A percentile compares a stretch with the other conserved stretches of the same genome.
phyloP scores from a whole-genome alignment of 768 basidiomycete genomes.

The Gymnopilus dilepis region DNA sequence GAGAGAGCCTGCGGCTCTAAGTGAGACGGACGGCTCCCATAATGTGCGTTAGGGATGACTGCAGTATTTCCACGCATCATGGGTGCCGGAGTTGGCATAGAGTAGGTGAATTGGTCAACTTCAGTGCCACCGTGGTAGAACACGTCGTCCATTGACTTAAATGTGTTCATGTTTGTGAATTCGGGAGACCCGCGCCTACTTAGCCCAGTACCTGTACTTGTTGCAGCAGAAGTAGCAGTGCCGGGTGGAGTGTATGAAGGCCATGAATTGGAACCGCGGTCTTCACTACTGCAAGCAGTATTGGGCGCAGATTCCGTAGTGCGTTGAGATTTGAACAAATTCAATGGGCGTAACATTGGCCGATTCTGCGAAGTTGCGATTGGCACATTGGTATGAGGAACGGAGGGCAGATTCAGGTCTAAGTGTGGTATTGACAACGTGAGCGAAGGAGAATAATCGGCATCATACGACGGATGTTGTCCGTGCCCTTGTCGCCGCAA shows the following conservation, averaged over 20 bases:
- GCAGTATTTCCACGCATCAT: slow-evolving; percentile 17
- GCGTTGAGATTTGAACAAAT: slow-evolving; percentile 40
- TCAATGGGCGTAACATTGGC: slow-evolving; percentile 53
- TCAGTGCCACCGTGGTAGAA: slow-evolving; percentile 50
- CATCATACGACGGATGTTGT: slow-evolving; percentile 28
- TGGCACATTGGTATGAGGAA: slow-evolving; percentile 23
- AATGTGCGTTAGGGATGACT: slow-evolving; percentile 10
- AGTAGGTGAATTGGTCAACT: slow-evolving; percentile 58
- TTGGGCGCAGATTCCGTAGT: slow-evolving; percentile 57
- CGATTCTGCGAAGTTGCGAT: slow-evolving; percentile 39
- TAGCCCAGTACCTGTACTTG: slow-evolving; percentile 47
- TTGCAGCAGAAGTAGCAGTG: slow-evolving; percentile 55
- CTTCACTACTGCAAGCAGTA: slow-evolving; percentile 54
- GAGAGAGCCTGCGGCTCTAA: slow-evolving; percentile 22
- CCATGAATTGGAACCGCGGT: slow-evolving; percentile 57
- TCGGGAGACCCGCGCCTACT: slow-evolving; percentile 48
- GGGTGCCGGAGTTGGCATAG: slow-evolving; percentile 39
- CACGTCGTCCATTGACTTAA: slow-evolving; percentile 45
- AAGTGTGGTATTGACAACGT: slow-evolving; percentile 21
- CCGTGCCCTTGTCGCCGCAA: slow-evolving; percentile 34
- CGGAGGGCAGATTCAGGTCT: slow-evolving; percentile 23
- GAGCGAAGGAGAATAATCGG: slow-evolving; percentile 28
- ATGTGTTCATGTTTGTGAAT: slow-evolving; percentile 42
- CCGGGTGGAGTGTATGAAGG: slow-evolving; percentile 67
- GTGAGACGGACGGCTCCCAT: slow-evolving; percentile 17